Conservation (phyloP, 106 monocot species). For the Phalaenopsis aphrodite region DNA sequence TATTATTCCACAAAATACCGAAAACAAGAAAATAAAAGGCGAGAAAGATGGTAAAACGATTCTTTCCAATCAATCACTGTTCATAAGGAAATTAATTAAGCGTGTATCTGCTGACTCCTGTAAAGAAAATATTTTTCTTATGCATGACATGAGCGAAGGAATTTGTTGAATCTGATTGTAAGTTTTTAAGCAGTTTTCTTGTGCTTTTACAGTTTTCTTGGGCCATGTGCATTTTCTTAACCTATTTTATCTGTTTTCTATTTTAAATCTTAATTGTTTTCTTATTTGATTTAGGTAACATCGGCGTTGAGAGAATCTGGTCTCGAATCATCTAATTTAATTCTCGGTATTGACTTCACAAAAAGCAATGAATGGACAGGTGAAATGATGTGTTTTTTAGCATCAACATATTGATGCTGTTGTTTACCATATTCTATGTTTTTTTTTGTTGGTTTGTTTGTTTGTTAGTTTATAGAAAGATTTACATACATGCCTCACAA, state of each 20-base stretch:
- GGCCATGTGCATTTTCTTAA: background rate
- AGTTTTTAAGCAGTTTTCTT: background rate
- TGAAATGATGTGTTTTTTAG: background rate
- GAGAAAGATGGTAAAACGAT: background rate
- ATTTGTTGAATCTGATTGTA: background rate
- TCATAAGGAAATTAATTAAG: background rate
- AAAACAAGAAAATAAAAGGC: background rate
- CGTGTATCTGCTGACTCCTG: background rate
- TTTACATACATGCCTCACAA: too few relatives aligned
- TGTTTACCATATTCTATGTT: background rate
- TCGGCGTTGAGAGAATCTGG: conserved; percentile 60
- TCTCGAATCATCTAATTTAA: conserved; percentile 71
- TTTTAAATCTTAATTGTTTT: background rate
- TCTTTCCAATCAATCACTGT: background rate
- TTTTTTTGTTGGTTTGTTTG: background rate
- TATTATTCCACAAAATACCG: background rate
- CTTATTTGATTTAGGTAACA: conserved; percentile 30
- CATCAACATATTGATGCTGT: background rate
- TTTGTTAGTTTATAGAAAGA: too few relatives aligned
- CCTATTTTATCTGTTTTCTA: background rate
- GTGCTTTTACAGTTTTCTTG: background rate
- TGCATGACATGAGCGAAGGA: background rate
- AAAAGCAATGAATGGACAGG: conserved; percentile 91
- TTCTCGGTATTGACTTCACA: conserved; percentile 76
- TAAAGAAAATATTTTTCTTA: background rate